phyloP scores from a whole-genome alignment of 2,329 filamentous ascomycete species.

The Aureobasidium subglaciale region DNA sequence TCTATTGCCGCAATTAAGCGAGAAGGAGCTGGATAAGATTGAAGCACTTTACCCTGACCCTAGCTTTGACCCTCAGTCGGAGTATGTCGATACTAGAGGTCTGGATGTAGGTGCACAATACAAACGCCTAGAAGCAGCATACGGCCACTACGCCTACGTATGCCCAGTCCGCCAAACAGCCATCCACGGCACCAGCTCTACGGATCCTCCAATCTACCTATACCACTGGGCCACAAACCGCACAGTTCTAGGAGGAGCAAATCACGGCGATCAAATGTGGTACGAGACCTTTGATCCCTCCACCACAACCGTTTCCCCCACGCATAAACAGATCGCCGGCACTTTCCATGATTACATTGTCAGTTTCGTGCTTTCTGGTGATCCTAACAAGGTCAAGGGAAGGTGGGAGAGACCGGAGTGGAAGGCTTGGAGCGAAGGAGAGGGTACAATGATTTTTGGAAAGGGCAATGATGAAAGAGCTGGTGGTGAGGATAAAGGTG shows the following conservation, averaged over 20 bases:
- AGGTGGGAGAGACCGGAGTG: conserved; percentile 22
- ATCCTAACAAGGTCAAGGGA: conserved; percentile 25
- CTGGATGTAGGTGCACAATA: conserved; percentile 46
- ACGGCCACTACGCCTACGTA: conserved; percentile 59
- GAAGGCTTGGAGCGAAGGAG: conserved; percentile 20
- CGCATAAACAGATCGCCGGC: conserved; percentile 27
- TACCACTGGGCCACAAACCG: conserved; percentile 55
- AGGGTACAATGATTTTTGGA: conserved; percentile 48
- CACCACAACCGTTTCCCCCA: conserved; percentile 21
- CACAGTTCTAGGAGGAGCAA: conserved; percentile 27
- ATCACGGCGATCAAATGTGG: conserved; percentile 30
- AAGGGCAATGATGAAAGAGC: conserved; percentile 51
- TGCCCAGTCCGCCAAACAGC: conserved; percentile 57
- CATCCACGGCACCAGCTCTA: conserved; percentile 29
- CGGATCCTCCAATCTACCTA: conserved; percentile 41
- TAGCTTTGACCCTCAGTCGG: conserved; percentile 31
- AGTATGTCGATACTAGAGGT: conserved; percentile 35
- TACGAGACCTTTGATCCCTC: conserved; percentile 27
- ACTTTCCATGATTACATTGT: conserved; percentile 27
- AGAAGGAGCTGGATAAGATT: conserved; percentile 48
- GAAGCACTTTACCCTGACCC: conserved; percentile 59
- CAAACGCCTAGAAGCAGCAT: conserved; percentile 52
- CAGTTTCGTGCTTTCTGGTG: conserved; percentile 27
- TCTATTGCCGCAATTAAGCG: conserved; percentile 52
- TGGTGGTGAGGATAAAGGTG: conserved; percentile 33